Base-by-base conservation (phyloP, 352 stramenopile genomes). In the Pythium dissotocum region DNA sequence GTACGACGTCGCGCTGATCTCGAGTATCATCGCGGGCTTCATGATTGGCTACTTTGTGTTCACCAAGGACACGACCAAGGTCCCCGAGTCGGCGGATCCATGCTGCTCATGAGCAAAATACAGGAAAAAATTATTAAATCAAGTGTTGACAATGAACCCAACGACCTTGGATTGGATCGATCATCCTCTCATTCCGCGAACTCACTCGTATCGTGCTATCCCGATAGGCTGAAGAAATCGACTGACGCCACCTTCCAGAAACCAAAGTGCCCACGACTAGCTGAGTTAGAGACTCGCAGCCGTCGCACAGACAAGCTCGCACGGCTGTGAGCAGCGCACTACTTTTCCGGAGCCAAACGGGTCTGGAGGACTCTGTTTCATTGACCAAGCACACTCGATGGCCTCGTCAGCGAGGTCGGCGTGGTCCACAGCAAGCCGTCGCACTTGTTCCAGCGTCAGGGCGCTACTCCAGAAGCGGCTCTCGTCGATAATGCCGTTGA, bases 11-110 rank as follows among this genome's bases (percentile, higher is more conserved):
- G 76, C 69, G 59, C 73, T 93, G 12, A 77, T 91, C 46, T 69
- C 44, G 14, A 87, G 80, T 54, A 89, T 87, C 53, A 77, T 93
- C n/a, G 59, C 73, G 9, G 85, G 85, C 46, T 91, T 89, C 56
- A 78, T 79, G 71, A 49, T 83, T 49, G 77, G 85, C 62, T 91
- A 87, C 71, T 89, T 80, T 55, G 57, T 87, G 55, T 93, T 89
- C 48, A 73, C 77, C n/a, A 80, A 83, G 38, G 85, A 93, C 62
- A 88, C 79, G 33, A 77, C 81, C 48, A 90, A 90, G 44, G 79
- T 93, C 24, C 85, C 85, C 0, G 73, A 71, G 24, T 91, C 85
- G 5, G 84, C 84, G 6, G 84, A 92, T 61, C 84, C 82, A 28
- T 92, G 84, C 67, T 92, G 84, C 69, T 88, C 66, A 9, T 72